Base-by-base conservation (phyloP, 2,329 filamentous ascomycete species). In the Aspergillus glaucus region DNA sequence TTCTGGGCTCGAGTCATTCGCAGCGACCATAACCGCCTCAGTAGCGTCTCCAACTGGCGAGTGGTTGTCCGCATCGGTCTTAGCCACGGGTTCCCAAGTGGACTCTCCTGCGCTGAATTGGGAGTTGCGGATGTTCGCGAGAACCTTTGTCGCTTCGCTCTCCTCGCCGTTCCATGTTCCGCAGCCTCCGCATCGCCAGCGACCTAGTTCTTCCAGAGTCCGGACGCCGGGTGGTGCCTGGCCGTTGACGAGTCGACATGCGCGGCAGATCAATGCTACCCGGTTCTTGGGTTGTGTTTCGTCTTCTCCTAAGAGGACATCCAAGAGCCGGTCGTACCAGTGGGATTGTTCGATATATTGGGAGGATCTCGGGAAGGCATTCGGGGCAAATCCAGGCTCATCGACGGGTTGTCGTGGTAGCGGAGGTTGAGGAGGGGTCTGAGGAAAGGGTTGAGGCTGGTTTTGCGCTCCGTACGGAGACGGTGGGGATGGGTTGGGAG, bases 261-360 rank as follows among this genome's bases (percentile, higher is more conserved):
- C 76, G 28, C 75, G 69, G 70, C 93, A 98, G 48, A 98, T 88
- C 55, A 98, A 75, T 6, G 84, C 92, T 50, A 95, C 82, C 15
- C 93, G 84, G 68, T 97, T 97, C 73, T 90, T 94, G 2, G 92
- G 82, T 10, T 87, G 84, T 4, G 88, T 94, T 70, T 98, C 93
- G 62, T 98, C 93, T 63, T 98, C 93, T 44, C 93, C 93, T 0
- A 98, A 79, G 22, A 98, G 81, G 0, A 95, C 81, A 62, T 98
- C 93, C 49, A 98, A 76, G 46, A 98, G 84, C 48, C 92, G 83
- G 66, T 98, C 93, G 69, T 97, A 98, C 93, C 93, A 98, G 63
- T 87, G 84, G 14, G 82, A 74, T 56, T 65, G 62, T 45, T 71
- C 65, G 40, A 65, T 60, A 22, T 71, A 68, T 28, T 64, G 66